A percentile compares a stretch with the other conserved stretches of the same genome.
Evolutionary conservation across 2,329 filamentous ascomycete genomes (phyloP).

Genomic region (Davidsoniella virescens): DNA sequence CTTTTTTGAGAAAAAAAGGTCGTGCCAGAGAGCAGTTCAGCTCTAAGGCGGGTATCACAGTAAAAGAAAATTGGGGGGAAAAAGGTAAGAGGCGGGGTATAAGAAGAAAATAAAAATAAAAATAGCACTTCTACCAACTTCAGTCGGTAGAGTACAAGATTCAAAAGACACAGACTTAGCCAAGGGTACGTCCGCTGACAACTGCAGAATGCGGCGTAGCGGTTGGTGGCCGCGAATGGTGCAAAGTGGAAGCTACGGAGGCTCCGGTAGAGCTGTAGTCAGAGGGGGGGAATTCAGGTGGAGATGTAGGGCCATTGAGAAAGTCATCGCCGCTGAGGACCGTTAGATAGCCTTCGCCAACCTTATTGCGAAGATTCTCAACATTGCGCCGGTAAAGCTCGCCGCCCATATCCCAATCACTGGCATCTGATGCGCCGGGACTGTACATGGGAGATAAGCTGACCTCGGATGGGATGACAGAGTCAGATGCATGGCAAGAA

Average conservation of each 20-base stretch:
- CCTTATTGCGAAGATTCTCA: slow-evolving; percentile 67
- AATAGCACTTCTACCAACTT: neutral
- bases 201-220: slow-evolving; percentile 30
- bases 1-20: slow-evolving; percentile 10
- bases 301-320: slow-evolving; percentile 31
- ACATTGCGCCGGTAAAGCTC: slow-evolving; percentile 79
- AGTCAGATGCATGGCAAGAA: slow-evolving; percentile 6
- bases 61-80: slow-evolving; percentile 8
- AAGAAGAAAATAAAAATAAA: slow-evolving; percentile 11
- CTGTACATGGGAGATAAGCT: slow-evolving; percentile 11
- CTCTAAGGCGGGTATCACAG: slow-evolving; percentile 12
- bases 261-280: neutral
- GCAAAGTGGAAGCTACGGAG: slow-evolving; percentile 5
- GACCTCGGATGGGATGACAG: slow-evolving; percentile 4
- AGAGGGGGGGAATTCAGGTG: slow-evolving; percentile 19
- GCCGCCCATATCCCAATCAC: slow-evolving; percentile 51
- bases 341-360: slow-evolving; percentile 76
- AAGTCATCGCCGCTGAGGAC: slow-evolving; percentile 45
- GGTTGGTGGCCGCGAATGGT: neutral
- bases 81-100: slow-evolving; percentile 15
- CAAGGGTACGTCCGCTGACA: slow-evolving; percentile 35
- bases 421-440: slow-evolving; percentile 23
- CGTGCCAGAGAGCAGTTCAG: slow-evolving; percentile 4
- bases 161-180: slow-evolving; percentile 20
- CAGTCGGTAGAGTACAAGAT: neutral